These are phyloP conservation scores for Amanita molliuscula DNA, from an alignment of 768 basidiomycete species.

Conservation along the genomic window DNA sequence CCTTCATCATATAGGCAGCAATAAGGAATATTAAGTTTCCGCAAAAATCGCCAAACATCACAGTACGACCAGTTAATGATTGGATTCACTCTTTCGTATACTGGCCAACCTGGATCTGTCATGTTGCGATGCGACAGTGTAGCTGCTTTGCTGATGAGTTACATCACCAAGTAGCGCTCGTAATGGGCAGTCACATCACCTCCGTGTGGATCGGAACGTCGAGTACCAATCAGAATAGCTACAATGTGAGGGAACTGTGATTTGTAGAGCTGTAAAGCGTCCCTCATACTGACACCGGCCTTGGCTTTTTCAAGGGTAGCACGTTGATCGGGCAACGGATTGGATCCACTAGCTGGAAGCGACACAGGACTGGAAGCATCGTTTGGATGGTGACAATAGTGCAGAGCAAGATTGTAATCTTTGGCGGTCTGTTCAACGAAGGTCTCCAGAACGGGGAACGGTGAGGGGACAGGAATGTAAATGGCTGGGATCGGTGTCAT, in stretches of 20 bases:
- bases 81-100: conserved; percentile 85
- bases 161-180: not conserved
- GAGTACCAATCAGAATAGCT: conserved; percentile 84
- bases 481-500: conserved; percentile 50
- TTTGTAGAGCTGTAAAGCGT: conserved; percentile 69
- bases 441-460: conserved; percentile 73
- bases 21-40: conserved; percentile 67
- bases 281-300: conserved; percentile 67
- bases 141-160: conserved; percentile 28
- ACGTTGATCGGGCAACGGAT: conserved; percentile 14
- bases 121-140: conserved; percentile 62
- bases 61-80: conserved; percentile 92
- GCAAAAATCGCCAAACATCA: conserved; percentile 85
- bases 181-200: conserved; percentile 37
- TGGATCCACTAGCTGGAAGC: conserved; percentile 18
- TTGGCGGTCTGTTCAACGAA: conserved; percentile 63
- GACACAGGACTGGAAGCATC: conserved; percentile 38
- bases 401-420: conserved; percentile 70
- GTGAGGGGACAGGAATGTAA: conserved; percentile 86
- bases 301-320: conserved; percentile 41
- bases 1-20: conserved; percentile 88
- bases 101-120: conserved; percentile 88
- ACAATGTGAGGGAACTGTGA: conserved; percentile 50
- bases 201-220: conserved; percentile 88
- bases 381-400: conserved; percentile 37